phyloP scores from a whole-genome alignment of 257 asterid species.

The Plantago elongata region DNA sequence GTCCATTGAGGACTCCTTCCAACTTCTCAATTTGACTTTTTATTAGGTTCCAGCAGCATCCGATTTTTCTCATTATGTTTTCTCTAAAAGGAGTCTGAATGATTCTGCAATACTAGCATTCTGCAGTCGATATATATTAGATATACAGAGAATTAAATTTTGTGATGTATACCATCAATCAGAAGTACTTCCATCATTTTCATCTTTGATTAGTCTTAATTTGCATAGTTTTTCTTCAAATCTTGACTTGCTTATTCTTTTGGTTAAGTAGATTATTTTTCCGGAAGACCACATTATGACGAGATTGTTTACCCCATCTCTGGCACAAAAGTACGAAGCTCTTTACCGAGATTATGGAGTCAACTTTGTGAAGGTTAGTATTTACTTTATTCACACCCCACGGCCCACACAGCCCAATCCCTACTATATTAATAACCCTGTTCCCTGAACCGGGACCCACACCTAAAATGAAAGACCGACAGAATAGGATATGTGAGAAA shows the following conservation, averaged over 20 bases:
- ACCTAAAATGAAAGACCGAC: neutral
- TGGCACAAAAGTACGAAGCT: conserved; percentile 79
- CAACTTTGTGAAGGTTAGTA: conserved; percentile 72
- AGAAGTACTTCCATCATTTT: neutral
- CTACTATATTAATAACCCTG: too few relatives aligned
- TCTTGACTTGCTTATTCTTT: conserved; percentile 19
- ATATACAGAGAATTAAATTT: neutral
- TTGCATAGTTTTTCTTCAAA: conserved; percentile 4
- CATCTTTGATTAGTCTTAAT: conserved; percentile 8
- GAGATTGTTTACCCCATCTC: conserved; percentile 79
- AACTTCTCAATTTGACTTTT: neutral
- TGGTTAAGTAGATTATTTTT: conserved; percentile 49
- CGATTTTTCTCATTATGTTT: too few relatives aligned
- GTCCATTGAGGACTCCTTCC: neutral
- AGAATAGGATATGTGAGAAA: conserved; percentile 1
- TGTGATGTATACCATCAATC: neutral
- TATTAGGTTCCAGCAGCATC: neutral
- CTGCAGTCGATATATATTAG: neutral
- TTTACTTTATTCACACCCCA: conserved; percentile 17
- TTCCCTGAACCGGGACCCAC: too few relatives aligned
- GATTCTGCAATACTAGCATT: neutral
- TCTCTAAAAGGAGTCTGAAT: too few relatives aligned
- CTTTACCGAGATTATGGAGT: conserved; percentile 77
- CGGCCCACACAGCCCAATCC: conserved; percentile 9
- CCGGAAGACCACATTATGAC: conserved; percentile 85